Percentiles rank a stretch among this genome's conserved stretches.
Conservation (phyloP, 352 stramenopile species). For the Phytophthora pisi region DNA sequence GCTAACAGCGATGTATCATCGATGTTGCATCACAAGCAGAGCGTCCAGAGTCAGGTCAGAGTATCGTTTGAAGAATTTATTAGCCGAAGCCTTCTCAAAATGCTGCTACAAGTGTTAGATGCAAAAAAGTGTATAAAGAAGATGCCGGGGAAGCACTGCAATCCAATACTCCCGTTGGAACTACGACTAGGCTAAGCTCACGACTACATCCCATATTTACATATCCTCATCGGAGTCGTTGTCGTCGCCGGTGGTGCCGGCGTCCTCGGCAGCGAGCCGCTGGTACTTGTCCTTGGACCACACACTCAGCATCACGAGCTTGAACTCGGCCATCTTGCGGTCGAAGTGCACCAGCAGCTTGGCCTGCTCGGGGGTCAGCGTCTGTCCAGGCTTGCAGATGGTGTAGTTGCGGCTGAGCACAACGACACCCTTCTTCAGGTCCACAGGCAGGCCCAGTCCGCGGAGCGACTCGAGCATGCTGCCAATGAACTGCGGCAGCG, state of each 20-base stretch:
- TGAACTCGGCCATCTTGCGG: slow-evolving; percentile 88
- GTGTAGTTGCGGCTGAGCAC: slow-evolving; percentile 92
- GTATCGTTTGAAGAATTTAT: too few species aligned
- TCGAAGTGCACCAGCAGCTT: slow-evolving; percentile 95
- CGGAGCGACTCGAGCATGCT: slow-evolving; percentile 97
- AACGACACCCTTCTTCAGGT: slow-evolving; percentile 96
- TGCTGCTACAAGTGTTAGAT: slow-evolving; percentile 28
- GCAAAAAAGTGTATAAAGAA: slow-evolving; percentile 37
- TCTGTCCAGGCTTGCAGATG: slow-evolving; percentile 95
- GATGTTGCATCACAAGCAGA: too few species aligned
- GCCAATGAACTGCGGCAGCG: slow-evolving; percentile 93
- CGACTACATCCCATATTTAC: slow-evolving; percentile 43
- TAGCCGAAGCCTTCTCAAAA: slow-evolving; percentile 2
- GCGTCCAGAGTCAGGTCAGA: too few species aligned
- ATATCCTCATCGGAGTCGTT: slow-evolving; percentile 65
- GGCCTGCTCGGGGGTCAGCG: slow-evolving; percentile 94
- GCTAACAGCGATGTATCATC: too few species aligned
- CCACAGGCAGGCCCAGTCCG: slow-evolving; percentile 94
- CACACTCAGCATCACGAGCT: slow-evolving; percentile 77
- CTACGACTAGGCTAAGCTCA: slow-evolving; percentile 10
- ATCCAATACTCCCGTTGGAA: slow-evolving; percentile 9
- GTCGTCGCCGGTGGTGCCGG: slow-evolving; percentile 37
- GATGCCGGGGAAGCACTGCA: slow-evolving; percentile 3
- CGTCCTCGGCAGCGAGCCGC: slow-evolving; percentile 58
- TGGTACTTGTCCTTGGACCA: slow-evolving; percentile 84